Conservation (phyloP, 228 moss, liverwort and hornwort genomes). For the Sphagnum magellanicum region DNA sequence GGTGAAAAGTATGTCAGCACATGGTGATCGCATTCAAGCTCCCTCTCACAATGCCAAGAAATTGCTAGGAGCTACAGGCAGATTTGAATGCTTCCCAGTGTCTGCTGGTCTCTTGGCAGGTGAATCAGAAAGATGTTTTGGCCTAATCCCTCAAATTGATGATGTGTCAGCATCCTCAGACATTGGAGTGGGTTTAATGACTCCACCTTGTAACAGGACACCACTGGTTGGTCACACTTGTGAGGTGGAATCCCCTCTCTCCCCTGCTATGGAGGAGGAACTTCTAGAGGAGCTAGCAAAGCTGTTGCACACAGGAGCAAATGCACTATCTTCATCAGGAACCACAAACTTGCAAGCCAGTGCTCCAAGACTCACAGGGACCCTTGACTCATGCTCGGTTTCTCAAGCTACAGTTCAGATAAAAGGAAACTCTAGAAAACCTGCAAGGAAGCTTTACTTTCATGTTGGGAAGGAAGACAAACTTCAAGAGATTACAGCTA, state of each 20-base stretch:
- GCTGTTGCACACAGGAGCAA: constrained; percentile 21
- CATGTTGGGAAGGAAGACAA: not conserved
- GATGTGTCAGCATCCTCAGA: not conserved
- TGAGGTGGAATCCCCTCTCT: constrained; percentile 17
- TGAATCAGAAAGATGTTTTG: not conserved
- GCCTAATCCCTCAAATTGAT: not conserved
- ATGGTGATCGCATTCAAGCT: not conserved
- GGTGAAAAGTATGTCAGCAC: constrained; percentile 8
- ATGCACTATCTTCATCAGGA: constrained; percentile 1
- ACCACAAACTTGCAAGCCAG: not conserved
- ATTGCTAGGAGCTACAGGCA: not conserved
- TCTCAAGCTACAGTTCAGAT: constrained; percentile 15
- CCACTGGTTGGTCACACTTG: not conserved
- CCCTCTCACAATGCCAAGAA: not conserved
- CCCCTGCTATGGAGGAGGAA: constrained; percentile 43
- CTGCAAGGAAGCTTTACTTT: constrained; percentile 35
- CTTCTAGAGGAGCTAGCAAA: constrained; percentile 37
- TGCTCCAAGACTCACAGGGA: constrained; percentile 3
- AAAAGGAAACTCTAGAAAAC: constrained; percentile 1
- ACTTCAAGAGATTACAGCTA: not conserved
- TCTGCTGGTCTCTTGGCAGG: not conserved
- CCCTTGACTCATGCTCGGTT: constrained; percentile 6
- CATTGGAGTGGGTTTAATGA: not conserved
- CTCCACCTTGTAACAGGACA: constrained; percentile 9
- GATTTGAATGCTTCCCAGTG: not conserved